phyloP scores from a whole-genome alignment of 495 filamentous ascomycete species.

The Podospora pseudopauciseta region DNA sequence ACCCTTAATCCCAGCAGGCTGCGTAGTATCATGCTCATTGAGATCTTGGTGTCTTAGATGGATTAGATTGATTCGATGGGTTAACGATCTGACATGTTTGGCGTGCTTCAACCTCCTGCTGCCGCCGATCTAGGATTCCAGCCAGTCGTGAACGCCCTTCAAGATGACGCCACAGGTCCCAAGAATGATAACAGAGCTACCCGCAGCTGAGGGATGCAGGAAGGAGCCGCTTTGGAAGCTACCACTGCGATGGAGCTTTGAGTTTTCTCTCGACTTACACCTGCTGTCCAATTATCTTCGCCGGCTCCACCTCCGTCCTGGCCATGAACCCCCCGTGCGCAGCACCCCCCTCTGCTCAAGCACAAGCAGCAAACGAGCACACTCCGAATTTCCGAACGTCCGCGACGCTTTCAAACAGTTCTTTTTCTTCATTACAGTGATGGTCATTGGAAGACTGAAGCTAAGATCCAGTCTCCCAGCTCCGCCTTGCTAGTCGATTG shows the following conservation, averaged over 20 bases:
- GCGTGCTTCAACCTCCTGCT: neutral
- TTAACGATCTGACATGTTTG: neutral
- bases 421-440: neutral
- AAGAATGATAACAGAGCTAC: neutral
- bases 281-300: neutral
- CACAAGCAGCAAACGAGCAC: neutral
- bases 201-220: neutral
- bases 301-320: neutral
- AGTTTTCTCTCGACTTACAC: neutral
- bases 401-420: neutral
- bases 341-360: neutral
- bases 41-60: neutral
- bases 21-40: neutral
- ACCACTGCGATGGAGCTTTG: neutral
- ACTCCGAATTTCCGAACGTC: neutral
- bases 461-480: neutral
- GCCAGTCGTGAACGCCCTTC: neutral
- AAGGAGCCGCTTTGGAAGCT: neutral
- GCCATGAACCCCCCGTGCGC: neutral
- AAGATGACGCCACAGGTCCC: neutral
- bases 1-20: neutral
- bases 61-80: neutral
- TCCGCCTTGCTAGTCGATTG: conserved; percentile 7
- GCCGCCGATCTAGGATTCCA: neutral
- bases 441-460: neutral